These are phyloP conservation scores for Kernera saxatilis DNA, from an alignment of 345 rosid species.

Conservation along the genomic window DNA sequence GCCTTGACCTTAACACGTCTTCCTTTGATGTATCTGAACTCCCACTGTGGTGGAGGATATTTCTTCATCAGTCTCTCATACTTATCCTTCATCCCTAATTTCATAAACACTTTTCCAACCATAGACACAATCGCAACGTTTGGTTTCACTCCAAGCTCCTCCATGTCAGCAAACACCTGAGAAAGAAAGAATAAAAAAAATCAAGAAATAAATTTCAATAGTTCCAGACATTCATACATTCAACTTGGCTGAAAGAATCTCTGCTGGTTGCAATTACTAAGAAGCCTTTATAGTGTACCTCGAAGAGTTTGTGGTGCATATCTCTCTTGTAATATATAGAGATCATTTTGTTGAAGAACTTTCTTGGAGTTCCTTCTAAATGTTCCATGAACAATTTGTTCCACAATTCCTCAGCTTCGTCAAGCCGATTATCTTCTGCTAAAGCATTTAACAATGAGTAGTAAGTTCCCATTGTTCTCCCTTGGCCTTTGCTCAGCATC, in stretches of 20 bases:
- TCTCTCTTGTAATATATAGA: constrained; percentile 66
- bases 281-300: constrained; percentile 37
- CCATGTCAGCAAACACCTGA: constrained; percentile 97
- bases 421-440: constrained; percentile 77
- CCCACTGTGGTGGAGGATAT: constrained; percentile 84
- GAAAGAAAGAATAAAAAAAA: background rate
- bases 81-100: constrained; percentile 67
- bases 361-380: constrained; percentile 70
- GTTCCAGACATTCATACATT: background rate
- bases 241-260: background rate
- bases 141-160: constrained; percentile 83
- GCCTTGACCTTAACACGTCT: constrained; percentile 66
- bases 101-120: constrained; percentile 69
- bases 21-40: constrained; percentile 70
- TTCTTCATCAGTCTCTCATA: constrained; percentile 56
- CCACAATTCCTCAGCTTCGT: constrained; percentile 93
- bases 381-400: constrained; percentile 50
- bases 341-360: constrained; percentile 72
- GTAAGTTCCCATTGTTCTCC: constrained; percentile 87
- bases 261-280: background rate
- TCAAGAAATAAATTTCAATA: background rate
- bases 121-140: constrained; percentile 50
- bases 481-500: constrained; percentile 99
- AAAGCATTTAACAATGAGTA: constrained; percentile 72
- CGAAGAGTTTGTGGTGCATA: constrained; percentile 80